Conservation (phyloP, 352 stramenopile species). For the Globisporangium lucens region DNA sequence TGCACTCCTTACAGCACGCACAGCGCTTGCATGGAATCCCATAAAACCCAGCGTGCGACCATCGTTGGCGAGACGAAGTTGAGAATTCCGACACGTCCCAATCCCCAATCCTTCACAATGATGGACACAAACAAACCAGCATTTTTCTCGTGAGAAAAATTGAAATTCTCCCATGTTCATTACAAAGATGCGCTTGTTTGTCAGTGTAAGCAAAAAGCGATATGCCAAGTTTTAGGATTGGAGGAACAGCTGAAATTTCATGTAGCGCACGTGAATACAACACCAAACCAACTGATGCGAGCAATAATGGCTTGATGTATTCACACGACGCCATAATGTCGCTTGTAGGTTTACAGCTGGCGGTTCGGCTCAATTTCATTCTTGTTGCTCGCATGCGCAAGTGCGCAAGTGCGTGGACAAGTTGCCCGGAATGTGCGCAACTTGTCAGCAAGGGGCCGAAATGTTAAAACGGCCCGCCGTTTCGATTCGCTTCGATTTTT, state of each 20-base stretch:
- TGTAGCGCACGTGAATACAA: background rate
- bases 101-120: background rate
- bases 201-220: background rate
- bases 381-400: background rate
- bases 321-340: background rate
- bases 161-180: background rate
- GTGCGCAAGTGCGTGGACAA: background rate
- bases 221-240: background rate
- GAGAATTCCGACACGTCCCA: background rate
- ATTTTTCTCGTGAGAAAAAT: background rate
- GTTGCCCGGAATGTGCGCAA: background rate
- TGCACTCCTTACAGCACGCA: background rate
- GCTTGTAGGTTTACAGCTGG: background rate
- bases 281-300: background rate
- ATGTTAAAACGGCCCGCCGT: background rate
- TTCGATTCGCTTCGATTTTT: background rate
- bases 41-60: background rate
- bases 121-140: background rate
- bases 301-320: background rate
- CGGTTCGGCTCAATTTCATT: background rate
- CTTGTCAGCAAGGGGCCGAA: background rate
- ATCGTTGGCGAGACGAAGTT: background rate
- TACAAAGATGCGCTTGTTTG: constrained; percentile 1
- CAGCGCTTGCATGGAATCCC: background rate
- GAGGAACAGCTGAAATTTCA: background rate